Evolutionary conservation across 805 yeast genomes (phyloP).

Genomic region (Grigorovia transvaalensis): DNA sequence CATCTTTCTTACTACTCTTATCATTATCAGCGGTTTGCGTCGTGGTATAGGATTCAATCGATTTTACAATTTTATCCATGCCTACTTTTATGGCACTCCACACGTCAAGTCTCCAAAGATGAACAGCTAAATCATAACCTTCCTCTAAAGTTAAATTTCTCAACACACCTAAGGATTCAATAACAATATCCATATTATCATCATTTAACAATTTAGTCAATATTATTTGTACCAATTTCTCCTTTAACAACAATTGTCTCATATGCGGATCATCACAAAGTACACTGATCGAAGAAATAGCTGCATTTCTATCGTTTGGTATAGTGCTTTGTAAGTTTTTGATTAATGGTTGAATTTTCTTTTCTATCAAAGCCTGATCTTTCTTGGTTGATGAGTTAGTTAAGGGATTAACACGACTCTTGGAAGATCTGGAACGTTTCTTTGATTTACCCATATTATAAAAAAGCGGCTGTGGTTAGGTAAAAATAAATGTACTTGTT

Average conservation of each 20-base stretch:
- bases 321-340: conserved; percentile 50
- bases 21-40: conserved; percentile 1
- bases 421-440: conserved; percentile 48
- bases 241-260: conserved; percentile 57
- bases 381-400: conserved; percentile 27
- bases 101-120: conserved; percentile 68
- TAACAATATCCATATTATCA: conserved; percentile 60
- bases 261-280: conserved; percentile 58
- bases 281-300: conserved; percentile 61
- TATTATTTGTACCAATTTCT: conserved; percentile 53
- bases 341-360: conserved; percentile 58
- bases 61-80: conserved; percentile 39
- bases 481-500: no score
- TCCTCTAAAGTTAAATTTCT: conserved; percentile 76
- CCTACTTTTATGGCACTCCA: conserved; percentile 51
- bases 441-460: conserved; percentile 61
- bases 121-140: conserved; percentile 71
- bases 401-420: conserved; percentile 30
- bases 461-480: no score
- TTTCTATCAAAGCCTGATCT: conserved; percentile 40
- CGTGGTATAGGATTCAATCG: conserved; percentile 34
- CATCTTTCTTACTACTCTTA: neutral
- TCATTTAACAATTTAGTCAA: conserved; percentile 59
- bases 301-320: conserved; percentile 68
- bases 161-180: conserved; percentile 71